These are phyloP conservation scores for Zygoascus ofunaensis DNA, from an alignment of 805 yeast species.

Conservation along the genomic window DNA sequence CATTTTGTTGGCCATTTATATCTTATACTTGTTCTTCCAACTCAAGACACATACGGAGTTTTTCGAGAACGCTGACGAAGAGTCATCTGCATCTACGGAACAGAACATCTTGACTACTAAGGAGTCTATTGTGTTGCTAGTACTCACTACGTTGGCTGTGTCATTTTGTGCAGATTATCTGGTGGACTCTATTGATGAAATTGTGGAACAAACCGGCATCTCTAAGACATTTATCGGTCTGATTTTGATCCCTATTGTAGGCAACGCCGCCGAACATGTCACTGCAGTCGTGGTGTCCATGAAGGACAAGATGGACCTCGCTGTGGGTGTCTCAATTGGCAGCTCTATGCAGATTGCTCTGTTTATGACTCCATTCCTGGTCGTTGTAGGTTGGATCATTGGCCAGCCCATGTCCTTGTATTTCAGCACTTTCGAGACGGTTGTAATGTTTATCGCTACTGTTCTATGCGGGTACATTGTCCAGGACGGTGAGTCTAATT, in stretches of 20 bases:
- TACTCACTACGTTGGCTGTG: constrained; percentile 64
- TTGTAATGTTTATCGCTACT: constrained; percentile 81
- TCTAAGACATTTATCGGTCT: constrained; percentile 94
- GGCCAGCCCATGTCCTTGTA: constrained; percentile 88
- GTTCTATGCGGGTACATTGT: constrained; percentile 80
- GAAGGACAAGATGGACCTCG: constrained; percentile 95
- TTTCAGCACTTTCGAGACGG: constrained; percentile 90
- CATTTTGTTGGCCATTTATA: constrained; percentile 66
- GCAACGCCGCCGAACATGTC: constrained; percentile 98
- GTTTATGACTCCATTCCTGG: constrained; percentile 93
- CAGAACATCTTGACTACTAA: constrained; percentile 41
- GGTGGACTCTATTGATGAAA: constrained; percentile 86
- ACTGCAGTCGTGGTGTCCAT: constrained; percentile 92
- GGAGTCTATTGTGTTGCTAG: constrained; percentile 46
- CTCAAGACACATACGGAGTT: constrained; percentile 72
- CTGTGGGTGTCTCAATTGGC: constrained; percentile 94
- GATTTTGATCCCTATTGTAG: constrained; percentile 90
- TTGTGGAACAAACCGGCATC: constrained; percentile 75
- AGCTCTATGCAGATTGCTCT: constrained; percentile 91
- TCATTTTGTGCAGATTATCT: constrained; percentile 88
- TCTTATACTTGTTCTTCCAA: constrained; percentile 77
- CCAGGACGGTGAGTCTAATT: constrained; percentile 89
- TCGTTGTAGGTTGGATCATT: constrained; percentile 83
- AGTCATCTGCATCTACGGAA: constrained; percentile 28
- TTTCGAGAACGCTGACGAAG: constrained; percentile 50